Conservation (phyloP, 306 rosid genomes). For the Acmispon strigosus region DNA sequence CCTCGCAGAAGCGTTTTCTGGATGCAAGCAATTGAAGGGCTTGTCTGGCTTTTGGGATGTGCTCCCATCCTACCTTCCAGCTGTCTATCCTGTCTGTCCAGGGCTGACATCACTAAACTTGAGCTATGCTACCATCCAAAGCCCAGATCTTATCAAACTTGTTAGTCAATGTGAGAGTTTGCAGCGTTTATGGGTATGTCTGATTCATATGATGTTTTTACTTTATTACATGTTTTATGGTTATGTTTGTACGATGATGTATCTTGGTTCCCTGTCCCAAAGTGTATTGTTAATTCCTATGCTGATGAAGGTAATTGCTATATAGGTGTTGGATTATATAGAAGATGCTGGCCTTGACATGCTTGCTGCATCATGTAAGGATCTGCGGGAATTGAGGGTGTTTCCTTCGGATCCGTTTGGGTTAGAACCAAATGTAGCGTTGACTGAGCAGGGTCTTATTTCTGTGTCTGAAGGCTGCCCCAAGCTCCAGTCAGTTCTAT, state of each 20-base stretch:
- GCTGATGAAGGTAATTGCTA: slow-evolving; percentile 28
- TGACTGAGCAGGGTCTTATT: slow-evolving; percentile 90
- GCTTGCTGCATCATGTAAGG: slow-evolving; percentile 81
- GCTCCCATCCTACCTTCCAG: slow-evolving; percentile 65
- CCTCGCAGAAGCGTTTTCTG: slow-evolving; percentile 41
- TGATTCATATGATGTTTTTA: neutral
- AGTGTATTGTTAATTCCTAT: neutral
- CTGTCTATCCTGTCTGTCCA: slow-evolving; percentile 64
- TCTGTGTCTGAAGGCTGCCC: slow-evolving; percentile 92
- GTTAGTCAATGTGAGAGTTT: slow-evolving; percentile 63
- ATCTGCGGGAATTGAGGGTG: slow-evolving; percentile 80
- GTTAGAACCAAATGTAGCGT: slow-evolving; percentile 57
- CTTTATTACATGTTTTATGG: neutral
- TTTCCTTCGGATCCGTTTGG: slow-evolving; percentile 86
- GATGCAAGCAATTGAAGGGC: slow-evolving; percentile 57
- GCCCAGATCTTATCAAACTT: slow-evolving; percentile 72
- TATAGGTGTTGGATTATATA: slow-evolving; percentile 87
- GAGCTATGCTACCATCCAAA: slow-evolving; percentile 63
- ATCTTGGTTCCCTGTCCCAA: neutral
- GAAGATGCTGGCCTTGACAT: slow-evolving; percentile 83
- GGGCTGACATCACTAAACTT: slow-evolving; percentile 63
- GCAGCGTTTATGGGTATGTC: slow-evolving; percentile 82
- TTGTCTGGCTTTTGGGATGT: slow-evolving; percentile 89
- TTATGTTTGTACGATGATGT: neutral
- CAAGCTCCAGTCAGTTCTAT: slow-evolving; percentile 86